Conservation (phyloP, 2,329 filamentous ascomycete genomes). For the Phyllosticta capitalensis region DNA sequence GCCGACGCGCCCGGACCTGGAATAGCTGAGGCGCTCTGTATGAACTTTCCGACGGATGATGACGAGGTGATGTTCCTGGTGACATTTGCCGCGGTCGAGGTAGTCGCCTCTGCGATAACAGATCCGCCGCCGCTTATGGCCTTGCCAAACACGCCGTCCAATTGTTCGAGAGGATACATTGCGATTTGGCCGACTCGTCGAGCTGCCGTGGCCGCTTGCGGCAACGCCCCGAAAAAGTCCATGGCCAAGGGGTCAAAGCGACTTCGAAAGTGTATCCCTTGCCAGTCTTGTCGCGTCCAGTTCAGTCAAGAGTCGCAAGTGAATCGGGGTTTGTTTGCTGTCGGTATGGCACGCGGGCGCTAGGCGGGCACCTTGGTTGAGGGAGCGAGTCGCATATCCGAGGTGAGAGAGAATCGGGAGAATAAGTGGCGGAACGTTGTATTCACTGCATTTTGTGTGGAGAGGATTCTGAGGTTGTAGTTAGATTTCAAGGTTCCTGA, state of each 20-base stretch:
- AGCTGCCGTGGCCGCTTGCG: constrained; percentile 7
- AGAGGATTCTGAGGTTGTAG: not conserved
- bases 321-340: not conserved
- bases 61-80: constrained; percentile 33
- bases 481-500: not conserved
- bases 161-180: constrained; percentile 7
- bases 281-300: constrained; percentile 2
- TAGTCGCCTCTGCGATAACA: constrained; percentile 50
- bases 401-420: not conserved
- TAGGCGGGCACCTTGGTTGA: not conserved
- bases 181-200: constrained; percentile 4
- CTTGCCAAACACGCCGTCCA: constrained; percentile 9
- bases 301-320: not conserved
- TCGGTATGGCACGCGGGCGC: not conserved
- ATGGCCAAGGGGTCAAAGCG: not conserved
- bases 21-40: constrained; percentile 36
- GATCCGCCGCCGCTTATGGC: constrained; percentile 41
- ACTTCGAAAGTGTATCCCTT: not conserved
- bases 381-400: not conserved
- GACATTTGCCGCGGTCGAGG: constrained; percentile 2
- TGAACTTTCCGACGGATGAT: constrained; percentile 27
- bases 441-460: not conserved
- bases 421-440: not conserved
- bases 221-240: constrained; percentile 3
- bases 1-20: constrained; percentile 28